A percentile compares a stretch with the other conserved stretches of the same genome.
phyloP scores from a whole-genome alignment of 208 protist genomes.

The Leishmania gerbilli region DNA sequence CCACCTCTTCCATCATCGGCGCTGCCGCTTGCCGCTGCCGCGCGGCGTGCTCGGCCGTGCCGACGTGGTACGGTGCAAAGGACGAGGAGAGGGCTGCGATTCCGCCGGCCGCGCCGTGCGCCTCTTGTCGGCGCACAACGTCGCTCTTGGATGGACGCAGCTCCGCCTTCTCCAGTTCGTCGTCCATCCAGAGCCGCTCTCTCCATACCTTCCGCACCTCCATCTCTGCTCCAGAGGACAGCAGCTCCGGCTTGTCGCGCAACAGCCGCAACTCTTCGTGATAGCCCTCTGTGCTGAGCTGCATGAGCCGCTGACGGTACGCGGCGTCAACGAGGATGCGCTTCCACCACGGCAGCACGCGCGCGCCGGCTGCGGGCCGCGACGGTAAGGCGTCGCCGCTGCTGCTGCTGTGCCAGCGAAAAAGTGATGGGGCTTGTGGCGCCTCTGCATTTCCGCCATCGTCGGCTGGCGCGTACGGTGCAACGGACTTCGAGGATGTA shows the following conservation, averaged over 20 bases:
- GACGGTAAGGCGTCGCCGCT: not conserved
- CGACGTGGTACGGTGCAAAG: not conserved
- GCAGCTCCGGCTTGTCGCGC: slow-evolving; percentile 36
- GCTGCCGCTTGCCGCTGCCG: not conserved
- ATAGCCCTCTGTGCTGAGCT: slow-evolving; percentile 53
- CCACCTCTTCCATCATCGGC: slow-evolving; percentile 21
- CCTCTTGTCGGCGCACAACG: not conserved
- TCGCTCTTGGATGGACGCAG: slow-evolving; percentile 9
- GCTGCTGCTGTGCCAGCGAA: not conserved
- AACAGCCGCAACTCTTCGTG: slow-evolving; percentile 57
- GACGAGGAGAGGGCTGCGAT: not conserved
- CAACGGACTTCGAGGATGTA: not conserved
- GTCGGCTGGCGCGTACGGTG: not conserved
- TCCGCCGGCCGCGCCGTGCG: not conserved
- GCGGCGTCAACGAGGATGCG: slow-evolving; percentile 50
- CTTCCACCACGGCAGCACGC: slow-evolving; percentile 81
- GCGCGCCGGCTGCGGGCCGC: not conserved
- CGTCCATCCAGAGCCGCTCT: slow-evolving; percentile 22
- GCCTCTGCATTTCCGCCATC: not conserved
- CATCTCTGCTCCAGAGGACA: slow-evolving; percentile 39
- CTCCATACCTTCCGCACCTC: slow-evolving; percentile 21
- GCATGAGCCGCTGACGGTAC: slow-evolving; percentile 55
- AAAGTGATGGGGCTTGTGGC: not conserved
- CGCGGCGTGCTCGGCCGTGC: not conserved
- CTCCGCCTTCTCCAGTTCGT: slow-evolving; percentile 13